These are phyloP conservation scores for Calonectria honghensis DNA, from an alignment of 2,329 filamentous ascomycete species.

Conservation along the genomic window DNA sequence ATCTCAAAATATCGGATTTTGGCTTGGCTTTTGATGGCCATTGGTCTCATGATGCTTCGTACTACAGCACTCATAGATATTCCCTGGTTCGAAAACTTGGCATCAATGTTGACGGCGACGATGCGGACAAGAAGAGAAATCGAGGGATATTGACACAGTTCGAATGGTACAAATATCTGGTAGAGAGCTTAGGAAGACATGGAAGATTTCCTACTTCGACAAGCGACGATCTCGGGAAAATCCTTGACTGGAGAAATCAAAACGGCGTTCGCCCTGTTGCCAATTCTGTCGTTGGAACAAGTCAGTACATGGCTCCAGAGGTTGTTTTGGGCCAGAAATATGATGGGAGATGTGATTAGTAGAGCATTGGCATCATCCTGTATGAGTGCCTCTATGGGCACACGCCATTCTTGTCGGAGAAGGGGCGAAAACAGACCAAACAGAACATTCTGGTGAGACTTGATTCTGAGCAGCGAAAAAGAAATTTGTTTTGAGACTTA, in stretches of 20 bases:
- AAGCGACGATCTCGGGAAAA: slow-evolving; percentile 58
- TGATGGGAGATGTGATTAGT: slow-evolving; percentile 96
- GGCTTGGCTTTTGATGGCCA: slow-evolving; percentile 96
- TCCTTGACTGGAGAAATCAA: slow-evolving; percentile 82
- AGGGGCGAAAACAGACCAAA: slow-evolving; percentile 87
- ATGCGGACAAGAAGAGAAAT: slow-evolving; percentile 77
- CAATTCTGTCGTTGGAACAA: slow-evolving; percentile 92
- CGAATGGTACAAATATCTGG: slow-evolving; percentile 57
- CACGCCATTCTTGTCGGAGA: slow-evolving; percentile 90
- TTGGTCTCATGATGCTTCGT: slow-evolving; percentile 92
- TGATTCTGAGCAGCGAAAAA: background rate
- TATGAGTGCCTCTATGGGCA: slow-evolving; percentile 96
- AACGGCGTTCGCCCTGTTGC: slow-evolving; percentile 83
- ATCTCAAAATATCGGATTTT: slow-evolving; percentile 97
- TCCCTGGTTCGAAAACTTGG: slow-evolving; percentile 85
- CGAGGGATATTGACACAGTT: slow-evolving; percentile 61
- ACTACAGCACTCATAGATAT: slow-evolving; percentile 89
- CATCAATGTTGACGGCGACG: slow-evolving; percentile 83
- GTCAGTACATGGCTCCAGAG: slow-evolving; percentile 98
- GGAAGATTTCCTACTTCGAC: slow-evolving; percentile 55
- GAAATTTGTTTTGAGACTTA: slow-evolving; percentile 33
- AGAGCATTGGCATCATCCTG: slow-evolving; percentile 95
- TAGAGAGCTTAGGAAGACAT: slow-evolving; percentile 58
- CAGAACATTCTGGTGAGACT: slow-evolving; percentile 83
- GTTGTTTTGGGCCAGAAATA: slow-evolving; percentile 88